Evolutionary conservation across 129 eudicot genomes (phyloP), one percentile per base, ranked within the genome.

Genomic region (Flaveria bidentis): DNA sequence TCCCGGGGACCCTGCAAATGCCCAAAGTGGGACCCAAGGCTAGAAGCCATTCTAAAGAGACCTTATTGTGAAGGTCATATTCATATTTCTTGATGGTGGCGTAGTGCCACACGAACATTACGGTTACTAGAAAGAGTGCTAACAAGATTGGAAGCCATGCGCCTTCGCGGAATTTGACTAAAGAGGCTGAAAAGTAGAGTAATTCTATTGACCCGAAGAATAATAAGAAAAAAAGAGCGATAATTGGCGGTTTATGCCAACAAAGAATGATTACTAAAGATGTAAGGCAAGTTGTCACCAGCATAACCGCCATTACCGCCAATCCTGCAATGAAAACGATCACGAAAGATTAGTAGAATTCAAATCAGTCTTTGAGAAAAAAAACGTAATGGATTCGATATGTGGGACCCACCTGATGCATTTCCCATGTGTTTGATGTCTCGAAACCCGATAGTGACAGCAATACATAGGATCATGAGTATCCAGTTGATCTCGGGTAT

Each of bases 401-500:
- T 49, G 18, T 10, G 81, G 42, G 13, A 22, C 16, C 50, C 80
- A 90, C 98, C 98, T 75, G 98, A 92, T 73, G 98, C 98, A 70
- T 92, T 92, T 57, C 98, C 98, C 90, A 92, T 73, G 85, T 88
- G 98, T 79, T 92, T 92, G 33, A 86, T 92, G 79, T 92, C 98
- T 83, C 96, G 77, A 72, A 92, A 92, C 22, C 98, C 98, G 55
- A 92, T 88, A 14, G 98, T 92, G 56, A 92, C 98, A 10, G 98
- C 96, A 78, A 92, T 83, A 74, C 98, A 92, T 44, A 92, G 89
- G 79, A 92, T 80, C 98, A 92, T 92, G 55, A 92, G 90, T 58
- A 90, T 82, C 96, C 98, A 92, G 62, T 92, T 92, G 64, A 92
- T 92, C 82, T 92, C 98, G 2, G 98, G 98, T 72, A 92, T 92